Base-by-base conservation (phyloP, 1,284 basidiomycete species). In the Apiotrichum montevideense region DNA sequence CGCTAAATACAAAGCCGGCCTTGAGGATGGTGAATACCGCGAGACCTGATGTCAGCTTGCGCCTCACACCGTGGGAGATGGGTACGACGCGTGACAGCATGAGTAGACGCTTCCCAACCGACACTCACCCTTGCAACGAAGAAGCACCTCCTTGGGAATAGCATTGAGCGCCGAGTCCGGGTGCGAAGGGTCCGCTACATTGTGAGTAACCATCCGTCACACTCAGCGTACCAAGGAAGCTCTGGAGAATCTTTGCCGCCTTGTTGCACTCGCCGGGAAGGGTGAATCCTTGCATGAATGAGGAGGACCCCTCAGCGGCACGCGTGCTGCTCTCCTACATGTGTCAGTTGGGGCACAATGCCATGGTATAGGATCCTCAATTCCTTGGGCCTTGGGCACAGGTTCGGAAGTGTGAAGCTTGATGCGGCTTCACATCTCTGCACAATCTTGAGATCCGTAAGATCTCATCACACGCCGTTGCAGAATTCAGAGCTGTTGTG, bases 1-100 rank as follows among this genome's bases (percentile, higher is more conserved):
- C 95, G 8, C 90, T 93, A 81, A 97, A 96, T 56, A 97, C 85
- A 79, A 97, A 97, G 2, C 94, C 93, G 6, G 90, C 91, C 67
- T 82, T 82, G 73, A 97, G 78, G 33, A 98, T 91, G 66, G 92
- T 91, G 82, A 98, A 98, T 60, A 98, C 83, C 35, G 95, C 95
- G 55, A 98, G 85, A 55, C 93, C 90, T 92, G 3, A 4, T 10
- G 51, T 55, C 42, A 21, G 21, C 21, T 21, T 21, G 21, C 21
- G 21, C 21, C 21, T 21, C 21, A 21, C 21, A 21, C 21, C 21
- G 21, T 21, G 21, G 21, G 21, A 21, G 21, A 21, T 21, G 21
- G 21, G 21, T 21, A 21, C 21, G 21, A 21, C 21, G 21, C 21
- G 21, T 21, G 21, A 21, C 21, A 21, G 21, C 21, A 55, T 42